These are phyloP conservation scores for Pseudocercospora macadamiae DNA, from an alignment of 2,329 filamentous ascomycete species.

Conservation along the genomic window DNA sequence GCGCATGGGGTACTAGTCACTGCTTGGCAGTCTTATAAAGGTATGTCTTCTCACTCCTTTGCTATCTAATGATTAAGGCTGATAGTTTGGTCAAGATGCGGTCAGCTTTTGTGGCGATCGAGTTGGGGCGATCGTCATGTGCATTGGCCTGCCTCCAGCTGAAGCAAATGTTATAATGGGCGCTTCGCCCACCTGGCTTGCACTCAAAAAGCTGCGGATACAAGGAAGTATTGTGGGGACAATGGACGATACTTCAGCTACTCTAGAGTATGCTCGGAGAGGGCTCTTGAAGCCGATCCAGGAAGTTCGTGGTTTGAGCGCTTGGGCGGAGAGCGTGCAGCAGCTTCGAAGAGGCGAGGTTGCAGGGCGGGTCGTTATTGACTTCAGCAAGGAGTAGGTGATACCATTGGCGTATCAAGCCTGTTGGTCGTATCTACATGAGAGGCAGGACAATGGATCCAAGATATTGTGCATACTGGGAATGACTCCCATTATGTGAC, in stretches of 20 bases:
- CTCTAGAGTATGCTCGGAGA: constrained; percentile 52
- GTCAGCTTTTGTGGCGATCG: constrained; percentile 50
- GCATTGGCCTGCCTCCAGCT: constrained; percentile 43
- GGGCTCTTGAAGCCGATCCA: constrained; percentile 55
- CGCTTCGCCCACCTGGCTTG: constrained; percentile 37
- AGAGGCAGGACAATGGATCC: too few species aligned
- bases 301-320: constrained; percentile 51
- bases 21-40: constrained; percentile 39
- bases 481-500: too few species aligned
- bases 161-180: constrained; percentile 37
- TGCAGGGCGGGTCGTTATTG: constrained; percentile 56
- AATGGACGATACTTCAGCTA: constrained; percentile 51
- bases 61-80: too few species aligned
- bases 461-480: too few species aligned
- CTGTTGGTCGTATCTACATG: too few species aligned
- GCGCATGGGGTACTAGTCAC: constrained; percentile 48
- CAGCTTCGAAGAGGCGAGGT: constrained; percentile 54
- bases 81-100: too few species aligned
- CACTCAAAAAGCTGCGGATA: constrained; percentile 38
- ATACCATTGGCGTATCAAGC: too few species aligned
- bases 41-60: too few species aligned
- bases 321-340: constrained; percentile 55
- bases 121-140: constrained; percentile 56
- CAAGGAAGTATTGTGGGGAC: constrained; percentile 48
- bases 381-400: constrained; percentile 39